Percentiles rank a stretch among this genome's conserved stretches.
Evolutionary conservation across 768 basidiomycete species (phyloP).

Genomic region (Piloderma croceum): DNA sequence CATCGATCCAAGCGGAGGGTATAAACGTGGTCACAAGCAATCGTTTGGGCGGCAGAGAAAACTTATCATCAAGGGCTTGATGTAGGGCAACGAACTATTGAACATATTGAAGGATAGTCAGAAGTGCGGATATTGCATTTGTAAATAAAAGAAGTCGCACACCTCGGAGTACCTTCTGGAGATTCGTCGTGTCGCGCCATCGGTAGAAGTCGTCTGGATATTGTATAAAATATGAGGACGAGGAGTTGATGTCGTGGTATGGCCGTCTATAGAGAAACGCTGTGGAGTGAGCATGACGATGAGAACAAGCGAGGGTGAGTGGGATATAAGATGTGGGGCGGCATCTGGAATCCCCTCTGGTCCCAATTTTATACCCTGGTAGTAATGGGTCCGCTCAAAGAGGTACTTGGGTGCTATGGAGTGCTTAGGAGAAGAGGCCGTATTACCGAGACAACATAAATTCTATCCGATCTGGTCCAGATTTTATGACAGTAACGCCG

Average conservation of each 20-base stretch:
- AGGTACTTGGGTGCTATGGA: no score
- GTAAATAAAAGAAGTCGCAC: constrained; percentile 3
- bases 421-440: no score
- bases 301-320: no score
- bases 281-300: no score
- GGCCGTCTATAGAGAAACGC: constrained; percentile 34
- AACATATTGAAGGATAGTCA: constrained; percentile 3
- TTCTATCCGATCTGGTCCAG: no score
- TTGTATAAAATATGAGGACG: constrained; percentile 44
- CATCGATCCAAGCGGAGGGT: constrained; percentile 50
- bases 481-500: no score
- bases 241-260: constrained; percentile 43
- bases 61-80: constrained; percentile 34
- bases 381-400: no score
- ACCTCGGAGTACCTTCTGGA: constrained; percentile 44
- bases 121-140: neutral
- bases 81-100: constrained; percentile 39
- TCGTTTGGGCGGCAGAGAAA: constrained; percentile 46
- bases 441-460: no score
- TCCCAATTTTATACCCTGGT: no score
- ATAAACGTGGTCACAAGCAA: constrained; percentile 42
- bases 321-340: no score
- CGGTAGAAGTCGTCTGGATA: constrained; percentile 31
- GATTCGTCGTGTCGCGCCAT: constrained; percentile 25
- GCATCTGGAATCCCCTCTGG: no score